phyloP scores from a whole-genome alignment of 2,329 filamentous ascomycete genomes.

The Fusarium sp. region DNA sequence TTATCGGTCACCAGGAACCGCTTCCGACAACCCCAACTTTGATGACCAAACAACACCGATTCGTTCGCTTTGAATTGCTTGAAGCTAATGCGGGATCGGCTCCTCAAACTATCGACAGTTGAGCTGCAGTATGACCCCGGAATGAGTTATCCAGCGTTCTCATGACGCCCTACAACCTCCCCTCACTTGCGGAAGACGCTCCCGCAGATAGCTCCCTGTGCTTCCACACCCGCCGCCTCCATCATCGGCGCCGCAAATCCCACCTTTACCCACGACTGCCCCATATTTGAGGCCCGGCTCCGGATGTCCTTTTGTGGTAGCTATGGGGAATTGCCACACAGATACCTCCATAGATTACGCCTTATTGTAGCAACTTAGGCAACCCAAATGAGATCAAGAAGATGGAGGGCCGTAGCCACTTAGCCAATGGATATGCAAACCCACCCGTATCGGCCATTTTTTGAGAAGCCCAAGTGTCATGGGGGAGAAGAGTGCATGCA shows the following conservation, averaged over 20 bases:
- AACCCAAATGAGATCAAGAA: not conserved
- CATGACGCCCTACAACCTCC: slow-evolving; percentile 9
- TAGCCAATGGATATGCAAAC: slow-evolving; percentile 33
- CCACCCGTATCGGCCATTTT: slow-evolving; percentile 18
- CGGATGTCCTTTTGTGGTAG: slow-evolving; percentile 23
- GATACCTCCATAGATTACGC: slow-evolving; percentile 1
- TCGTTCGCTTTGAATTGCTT: slow-evolving; percentile 21
- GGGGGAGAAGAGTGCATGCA: slow-evolving; percentile 22
- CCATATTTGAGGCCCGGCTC: slow-evolving; percentile 45
- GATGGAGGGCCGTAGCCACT: slow-evolving; percentile 1
- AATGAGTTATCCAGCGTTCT: slow-evolving; percentile 19
- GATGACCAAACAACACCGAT: slow-evolving; percentile 29
- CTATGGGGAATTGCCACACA: slow-evolving; percentile 1
- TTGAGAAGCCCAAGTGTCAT: slow-evolving; percentile 26
- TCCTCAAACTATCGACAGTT: slow-evolving; percentile 30
- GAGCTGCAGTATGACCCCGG: slow-evolving; percentile 8
- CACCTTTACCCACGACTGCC: slow-evolving; percentile 24
- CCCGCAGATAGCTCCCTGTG: slow-evolving; percentile 11
- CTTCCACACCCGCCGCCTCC: slow-evolving; percentile 29
- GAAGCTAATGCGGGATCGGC: slow-evolving; percentile 24
- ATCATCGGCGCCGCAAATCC: slow-evolving; percentile 31
- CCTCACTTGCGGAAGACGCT: slow-evolving; percentile 15
- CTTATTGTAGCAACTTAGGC: not conserved
- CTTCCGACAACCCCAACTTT: slow-evolving; percentile 16
- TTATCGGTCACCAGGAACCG: slow-evolving; percentile 16